Evolutionary conservation across 495 filamentous ascomycete genomes (phyloP).

Genomic region (Aspergillus carlsbadensis): DNA sequence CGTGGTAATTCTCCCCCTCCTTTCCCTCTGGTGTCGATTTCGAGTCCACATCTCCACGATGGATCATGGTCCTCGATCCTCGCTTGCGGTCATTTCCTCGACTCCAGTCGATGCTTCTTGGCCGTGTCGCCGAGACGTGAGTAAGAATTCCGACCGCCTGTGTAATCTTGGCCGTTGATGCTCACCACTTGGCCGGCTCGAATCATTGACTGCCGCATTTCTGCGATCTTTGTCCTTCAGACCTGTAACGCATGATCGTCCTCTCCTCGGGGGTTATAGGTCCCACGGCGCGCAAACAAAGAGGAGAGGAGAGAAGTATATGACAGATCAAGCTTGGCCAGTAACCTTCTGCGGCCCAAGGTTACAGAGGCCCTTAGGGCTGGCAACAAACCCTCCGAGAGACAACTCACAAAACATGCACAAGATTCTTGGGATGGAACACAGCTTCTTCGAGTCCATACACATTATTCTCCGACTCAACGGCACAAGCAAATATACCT

Average conservation of each 20-base stretch:
- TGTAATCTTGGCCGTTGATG: not conserved
- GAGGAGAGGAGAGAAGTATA: not conserved
- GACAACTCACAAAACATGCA: conserved; percentile 1
- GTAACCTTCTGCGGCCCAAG: not conserved
- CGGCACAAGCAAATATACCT: not conserved
- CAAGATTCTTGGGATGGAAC: not conserved
- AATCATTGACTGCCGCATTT: not conserved
- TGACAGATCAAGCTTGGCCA: not conserved
- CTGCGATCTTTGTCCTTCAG: not conserved
- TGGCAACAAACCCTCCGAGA: conserved; percentile 5
- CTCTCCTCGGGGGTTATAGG: not conserved
- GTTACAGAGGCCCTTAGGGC: not conserved
- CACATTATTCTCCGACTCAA: not conserved
- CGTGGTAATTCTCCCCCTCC: not conserved
- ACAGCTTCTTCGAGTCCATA: too few species aligned
- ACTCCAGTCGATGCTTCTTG: conserved; percentile 7
- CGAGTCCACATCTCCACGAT: too few species aligned
- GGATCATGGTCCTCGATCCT: not conserved
- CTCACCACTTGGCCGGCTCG: not conserved
- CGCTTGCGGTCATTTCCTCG: not conserved
- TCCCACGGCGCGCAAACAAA: not conserved
- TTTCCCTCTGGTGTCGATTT: not conserved
- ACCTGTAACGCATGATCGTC: not conserved
- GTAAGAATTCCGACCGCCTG: conserved; percentile 1
- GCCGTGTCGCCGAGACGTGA: conserved; percentile 15